Percentiles rank a stretch among this genome's conserved stretches.
Evolutionary conservation across 1,139 yeast genomes (phyloP).

Genomic region (Suhomyces kunorum): DNA sequence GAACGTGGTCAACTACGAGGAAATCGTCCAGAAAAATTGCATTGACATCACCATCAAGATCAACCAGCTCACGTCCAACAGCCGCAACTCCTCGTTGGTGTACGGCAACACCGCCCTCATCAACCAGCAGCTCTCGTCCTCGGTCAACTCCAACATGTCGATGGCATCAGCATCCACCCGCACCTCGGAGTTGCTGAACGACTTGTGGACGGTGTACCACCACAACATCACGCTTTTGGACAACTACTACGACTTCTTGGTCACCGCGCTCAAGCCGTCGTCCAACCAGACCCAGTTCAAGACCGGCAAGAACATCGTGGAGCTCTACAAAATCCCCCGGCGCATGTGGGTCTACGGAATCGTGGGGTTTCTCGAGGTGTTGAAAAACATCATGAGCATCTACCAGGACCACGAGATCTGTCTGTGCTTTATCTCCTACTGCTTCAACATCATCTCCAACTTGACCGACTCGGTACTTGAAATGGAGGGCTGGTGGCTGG

Average conservation of each 20-base stretch:
- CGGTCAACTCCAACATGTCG: conserved; percentile 22
- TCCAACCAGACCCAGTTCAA: conserved; percentile 54
- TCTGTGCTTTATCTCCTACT: conserved; percentile 49
- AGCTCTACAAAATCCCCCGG: conserved; percentile 72
- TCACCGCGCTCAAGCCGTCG: conserved; percentile 67
- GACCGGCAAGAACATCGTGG: conserved; percentile 74
- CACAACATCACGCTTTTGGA: conserved; percentile 64
- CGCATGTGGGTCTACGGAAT: conserved; percentile 85
- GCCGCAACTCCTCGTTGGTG: conserved; percentile 17
- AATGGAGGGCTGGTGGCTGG: conserved; percentile 77
- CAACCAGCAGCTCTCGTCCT: conserved; percentile 22
- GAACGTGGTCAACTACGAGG: conserved; percentile 65
- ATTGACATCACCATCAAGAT: conserved; percentile 54
- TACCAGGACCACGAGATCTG: conserved; percentile 53
- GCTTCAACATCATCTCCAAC: conserved; percentile 54
- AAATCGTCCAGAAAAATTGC: conserved; percentile 68
- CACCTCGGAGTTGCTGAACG: conserved; percentile 57
- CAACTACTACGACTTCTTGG: conserved; percentile 67
- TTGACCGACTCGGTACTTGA: conserved; percentile 53
- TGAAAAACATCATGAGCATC: conserved; percentile 67
- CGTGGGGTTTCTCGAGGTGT: conserved; percentile 74
- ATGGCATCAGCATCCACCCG: conserved; percentile 24
- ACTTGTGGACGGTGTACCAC: conserved; percentile 71
- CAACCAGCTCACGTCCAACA: conserved; percentile 43
- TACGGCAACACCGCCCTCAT: conserved; percentile 24